These are phyloP conservation scores for Suillus decipiens DNA, from an alignment of 768 basidiomycete species.

Conservation along the genomic window DNA sequence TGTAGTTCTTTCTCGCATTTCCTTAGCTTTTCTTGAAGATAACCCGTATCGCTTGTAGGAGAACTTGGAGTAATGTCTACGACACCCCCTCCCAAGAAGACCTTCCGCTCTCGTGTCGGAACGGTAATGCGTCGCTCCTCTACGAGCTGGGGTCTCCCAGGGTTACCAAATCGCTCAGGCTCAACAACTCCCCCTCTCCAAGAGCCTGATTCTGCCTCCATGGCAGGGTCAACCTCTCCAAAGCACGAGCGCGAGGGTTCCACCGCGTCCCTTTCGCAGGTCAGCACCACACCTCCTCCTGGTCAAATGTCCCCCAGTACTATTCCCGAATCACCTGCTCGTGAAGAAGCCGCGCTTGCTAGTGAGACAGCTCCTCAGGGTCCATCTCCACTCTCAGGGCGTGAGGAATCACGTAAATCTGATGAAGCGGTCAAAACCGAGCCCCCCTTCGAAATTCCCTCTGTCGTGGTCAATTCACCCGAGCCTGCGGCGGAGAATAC, in stretches of 20 bases:
- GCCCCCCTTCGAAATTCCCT: slow-evolving; percentile 16
- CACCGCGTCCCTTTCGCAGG: slow-evolving; percentile 31
- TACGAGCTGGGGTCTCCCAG: slow-evolving; percentile 47
- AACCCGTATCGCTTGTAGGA: background rate
- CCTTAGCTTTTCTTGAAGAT: slow-evolving; percentile 10
- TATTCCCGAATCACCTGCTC: slow-evolving; percentile 68
- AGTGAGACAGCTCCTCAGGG: slow-evolving; percentile 31
- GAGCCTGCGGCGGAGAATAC: slow-evolving; percentile 33
- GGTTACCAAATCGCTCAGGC: slow-evolving; percentile 31
- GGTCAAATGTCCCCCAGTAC: slow-evolving; percentile 40
- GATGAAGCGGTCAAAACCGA: slow-evolving; percentile 10
- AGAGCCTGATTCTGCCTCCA: slow-evolving; percentile 30
- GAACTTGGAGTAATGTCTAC: slow-evolving; percentile 29
- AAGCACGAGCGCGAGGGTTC: slow-evolving; percentile 33
- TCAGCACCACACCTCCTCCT: slow-evolving; percentile 42
- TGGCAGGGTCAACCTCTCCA: slow-evolving; percentile 29
- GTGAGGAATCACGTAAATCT: slow-evolving; percentile 9
- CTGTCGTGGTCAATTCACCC: slow-evolving; percentile 17
- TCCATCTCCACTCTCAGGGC: slow-evolving; percentile 46
- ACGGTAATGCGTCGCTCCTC: slow-evolving; percentile 63
- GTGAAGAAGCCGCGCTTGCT: slow-evolving; percentile 49
- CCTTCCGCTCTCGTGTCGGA: slow-evolving; percentile 62
- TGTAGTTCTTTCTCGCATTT: slow-evolving; percentile 1
- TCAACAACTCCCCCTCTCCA: slow-evolving; percentile 29
- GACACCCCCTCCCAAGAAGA: slow-evolving; percentile 37